Evolutionary conservation across 306 rosid genomes (phyloP).

Genomic region (Quercus cerris): DNA sequence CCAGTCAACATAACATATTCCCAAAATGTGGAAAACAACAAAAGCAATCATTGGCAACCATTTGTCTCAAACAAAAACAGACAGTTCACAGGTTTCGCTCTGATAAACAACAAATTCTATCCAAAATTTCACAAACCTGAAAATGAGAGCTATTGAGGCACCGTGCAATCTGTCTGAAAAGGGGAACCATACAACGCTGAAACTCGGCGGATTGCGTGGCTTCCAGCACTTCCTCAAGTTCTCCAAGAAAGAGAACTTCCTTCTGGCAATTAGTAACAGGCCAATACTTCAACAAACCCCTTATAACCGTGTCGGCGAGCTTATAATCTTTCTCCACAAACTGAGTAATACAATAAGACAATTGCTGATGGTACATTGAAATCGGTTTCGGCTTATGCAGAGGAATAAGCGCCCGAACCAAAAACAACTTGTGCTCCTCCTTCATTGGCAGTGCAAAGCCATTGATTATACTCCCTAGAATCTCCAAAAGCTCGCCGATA

Average conservation of each 20-base stretch:
- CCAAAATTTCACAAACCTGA: conserved; percentile 60
- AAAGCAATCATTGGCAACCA: too few species aligned
- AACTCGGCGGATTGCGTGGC: conserved; percentile 87
- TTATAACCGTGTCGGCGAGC: conserved; percentile 83
- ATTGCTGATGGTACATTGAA: conserved; percentile 74
- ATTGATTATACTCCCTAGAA: conserved; percentile 92
- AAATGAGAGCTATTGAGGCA: conserved; percentile 89
- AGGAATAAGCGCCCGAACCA: conserved; percentile 88
- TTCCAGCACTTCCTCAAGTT: conserved; percentile 96
- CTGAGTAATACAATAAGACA: conserved; percentile 92
- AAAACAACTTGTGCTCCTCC: conserved; percentile 96
- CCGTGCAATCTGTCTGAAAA: conserved; percentile 86
- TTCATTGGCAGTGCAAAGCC: conserved; percentile 99
- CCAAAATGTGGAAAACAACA: too few species aligned
- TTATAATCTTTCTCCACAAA: conserved; percentile 96
- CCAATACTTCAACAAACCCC: conserved; percentile 96
- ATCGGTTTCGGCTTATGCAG: conserved; percentile 82
- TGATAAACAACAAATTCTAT: too few species aligned
- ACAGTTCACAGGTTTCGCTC: too few species aligned
- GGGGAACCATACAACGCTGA: conserved; percentile 95
- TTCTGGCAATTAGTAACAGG: conserved; percentile 88
- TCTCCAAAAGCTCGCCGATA: conserved; percentile 92
- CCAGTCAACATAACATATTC: background rate
- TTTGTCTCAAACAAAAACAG: too few species aligned
- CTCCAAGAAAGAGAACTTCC: conserved; percentile 97